A percentile compares a stretch with the other conserved stretches of the same genome.
Evolutionary conservation across 805 yeast species (phyloP).

Genomic region (Suhomyces prunicola): DNA sequence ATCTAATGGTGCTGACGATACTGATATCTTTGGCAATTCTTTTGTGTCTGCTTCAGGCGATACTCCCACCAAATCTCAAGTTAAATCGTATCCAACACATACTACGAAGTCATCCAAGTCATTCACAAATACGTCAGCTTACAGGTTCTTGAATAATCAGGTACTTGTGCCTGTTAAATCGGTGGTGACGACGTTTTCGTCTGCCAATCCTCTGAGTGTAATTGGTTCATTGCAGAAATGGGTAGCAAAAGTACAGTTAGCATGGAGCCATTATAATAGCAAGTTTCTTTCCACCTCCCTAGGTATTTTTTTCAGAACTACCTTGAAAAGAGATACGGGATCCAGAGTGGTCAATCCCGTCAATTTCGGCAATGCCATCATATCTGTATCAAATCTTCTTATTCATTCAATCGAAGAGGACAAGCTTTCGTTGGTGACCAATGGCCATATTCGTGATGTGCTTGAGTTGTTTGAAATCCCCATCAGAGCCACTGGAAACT

Average conservation of each 20-base stretch:
- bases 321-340: constrained; percentile 53
- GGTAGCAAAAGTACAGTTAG: neutral
- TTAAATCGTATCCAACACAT: neutral
- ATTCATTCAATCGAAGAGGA: constrained; percentile 65
- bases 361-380: constrained; percentile 58
- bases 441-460: constrained; percentile 53
- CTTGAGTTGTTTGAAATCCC: constrained; percentile 59
- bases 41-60: constrained; percentile 3
- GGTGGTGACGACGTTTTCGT: neutral
- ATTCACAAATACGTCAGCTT: neutral
- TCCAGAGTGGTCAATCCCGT: constrained; percentile 58
- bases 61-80: neutral
- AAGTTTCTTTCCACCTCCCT: constrained; percentile 28
- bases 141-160: constrained; percentile 12
- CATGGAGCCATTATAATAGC: constrained; percentile 14
- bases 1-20: constrained; percentile 8
- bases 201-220: neutral
- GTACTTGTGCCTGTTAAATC: constrained; percentile 12
- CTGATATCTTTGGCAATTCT: constrained; percentile 39
- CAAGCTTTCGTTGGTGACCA: constrained; percentile 49
- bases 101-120: neutral
- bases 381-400: constrained; percentile 56
- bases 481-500: constrained; percentile 40
- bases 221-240: neutral
- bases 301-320: constrained; percentile 38